phyloP scores from a whole-genome alignment of 2,329 filamentous ascomycete genomes.

The Fusarium mangiferae region DNA sequence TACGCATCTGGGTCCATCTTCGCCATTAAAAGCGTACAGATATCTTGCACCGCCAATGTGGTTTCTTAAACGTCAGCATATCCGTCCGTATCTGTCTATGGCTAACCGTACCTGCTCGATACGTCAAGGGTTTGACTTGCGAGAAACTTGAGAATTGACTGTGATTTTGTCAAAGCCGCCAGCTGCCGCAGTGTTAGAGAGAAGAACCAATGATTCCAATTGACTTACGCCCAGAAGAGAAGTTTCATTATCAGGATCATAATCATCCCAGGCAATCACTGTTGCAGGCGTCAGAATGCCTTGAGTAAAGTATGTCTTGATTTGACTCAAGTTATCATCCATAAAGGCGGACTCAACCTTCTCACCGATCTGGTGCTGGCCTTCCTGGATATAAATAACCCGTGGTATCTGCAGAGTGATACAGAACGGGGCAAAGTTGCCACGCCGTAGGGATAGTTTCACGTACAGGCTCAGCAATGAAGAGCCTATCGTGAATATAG shows the following conservation, averaged over 20 bases:
- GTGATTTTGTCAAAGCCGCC: background rate
- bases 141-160: background rate
- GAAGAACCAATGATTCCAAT: fast-evolving
- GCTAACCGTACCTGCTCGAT: background rate
- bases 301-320: background rate
- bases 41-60: background rate
- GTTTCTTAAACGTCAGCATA: background rate
- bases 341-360: fast-evolving
- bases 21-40: background rate
- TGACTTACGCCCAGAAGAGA: constrained; percentile 4
- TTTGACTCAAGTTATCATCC: fast-evolving
- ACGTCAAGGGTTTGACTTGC: background rate
- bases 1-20: background rate
- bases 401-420: background rate
- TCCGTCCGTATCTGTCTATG: too few species aligned
- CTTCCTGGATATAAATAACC: background rate
- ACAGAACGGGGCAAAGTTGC: background rate
- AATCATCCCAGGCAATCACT: background rate
- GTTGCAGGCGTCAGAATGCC: background rate
- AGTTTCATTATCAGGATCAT: background rate
- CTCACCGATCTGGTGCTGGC: background rate
- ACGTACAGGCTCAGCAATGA: background rate
- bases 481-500: background rate
- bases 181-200: background rate
- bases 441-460: background rate